Conservation (phyloP, 2,329 filamentous ascomycete genomes). For the Aspergillus pseudonomiae region DNA sequence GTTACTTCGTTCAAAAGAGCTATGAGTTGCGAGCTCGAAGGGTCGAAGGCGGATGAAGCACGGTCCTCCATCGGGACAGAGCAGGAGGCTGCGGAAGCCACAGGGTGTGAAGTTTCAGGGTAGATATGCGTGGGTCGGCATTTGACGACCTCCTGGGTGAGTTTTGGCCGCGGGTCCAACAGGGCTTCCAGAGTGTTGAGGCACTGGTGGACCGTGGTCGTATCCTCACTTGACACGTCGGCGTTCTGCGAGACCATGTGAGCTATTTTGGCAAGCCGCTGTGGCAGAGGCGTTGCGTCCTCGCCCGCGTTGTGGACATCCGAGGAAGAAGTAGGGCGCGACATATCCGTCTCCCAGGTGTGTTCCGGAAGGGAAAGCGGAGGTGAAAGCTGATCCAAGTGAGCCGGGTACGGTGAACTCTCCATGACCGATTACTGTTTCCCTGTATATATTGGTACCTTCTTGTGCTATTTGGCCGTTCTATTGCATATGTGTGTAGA, state of each 20-base stretch:
- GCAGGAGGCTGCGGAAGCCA: constrained; percentile 2
- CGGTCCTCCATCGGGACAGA: neutral
- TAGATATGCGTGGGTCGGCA: constrained; percentile 17
- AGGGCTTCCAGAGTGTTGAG: constrained; percentile 43
- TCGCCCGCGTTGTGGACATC: constrained; percentile 2
- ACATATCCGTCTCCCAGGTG: constrained; percentile 22
- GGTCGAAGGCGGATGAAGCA: constrained; percentile 1
- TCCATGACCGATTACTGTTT: constrained; percentile 10
- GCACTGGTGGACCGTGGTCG: constrained; percentile 37
- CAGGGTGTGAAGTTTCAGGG: constrained; percentile 2
- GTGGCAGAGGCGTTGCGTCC: constrained; percentile 16
- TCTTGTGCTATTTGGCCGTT: neutral
- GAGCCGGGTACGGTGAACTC: constrained; percentile 6
- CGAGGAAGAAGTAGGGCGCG: constrained; percentile 6
- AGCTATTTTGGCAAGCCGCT: constrained; percentile 37
- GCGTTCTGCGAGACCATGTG: constrained; percentile 30
- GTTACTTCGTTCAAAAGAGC: constrained; percentile 31
- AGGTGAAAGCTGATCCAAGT: constrained; percentile 13
- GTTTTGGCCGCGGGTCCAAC: constrained; percentile 27
- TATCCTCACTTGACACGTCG: constrained; percentile 29
- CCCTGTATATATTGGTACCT: constrained; percentile 5
- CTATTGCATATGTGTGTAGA: neutral
- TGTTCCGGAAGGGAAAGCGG: constrained; percentile 32
- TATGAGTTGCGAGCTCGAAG: constrained; percentile 22
- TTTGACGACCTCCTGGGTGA: constrained; percentile 25